These are phyloP conservation scores for Chalciporus pseudorubinellus DNA, from an alignment of 768 basidiomycete species.

Conservation along the genomic window DNA sequence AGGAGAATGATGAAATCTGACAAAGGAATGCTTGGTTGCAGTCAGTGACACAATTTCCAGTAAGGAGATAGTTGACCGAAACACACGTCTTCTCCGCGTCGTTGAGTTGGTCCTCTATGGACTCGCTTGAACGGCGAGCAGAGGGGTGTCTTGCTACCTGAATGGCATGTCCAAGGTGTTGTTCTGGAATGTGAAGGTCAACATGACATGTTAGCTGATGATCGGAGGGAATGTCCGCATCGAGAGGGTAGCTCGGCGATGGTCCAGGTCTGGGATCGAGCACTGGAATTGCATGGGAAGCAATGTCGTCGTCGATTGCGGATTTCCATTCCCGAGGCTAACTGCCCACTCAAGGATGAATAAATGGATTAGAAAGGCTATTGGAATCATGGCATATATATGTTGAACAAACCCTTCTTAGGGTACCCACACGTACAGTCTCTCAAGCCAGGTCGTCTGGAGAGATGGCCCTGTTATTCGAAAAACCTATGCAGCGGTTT, in stretches of 20 bases:
- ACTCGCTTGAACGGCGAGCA: not conserved
- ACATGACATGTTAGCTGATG: constrained; percentile 8
- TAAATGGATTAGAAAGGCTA: too few species aligned
- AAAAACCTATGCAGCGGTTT: too few species aligned
- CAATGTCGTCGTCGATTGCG: too few species aligned
- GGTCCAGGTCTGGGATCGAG: constrained; percentile 60
- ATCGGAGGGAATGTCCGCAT: not conserved
- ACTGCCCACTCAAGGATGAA: too few species aligned
- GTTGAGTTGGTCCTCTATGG: not conserved
- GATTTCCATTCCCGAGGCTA: too few species aligned
- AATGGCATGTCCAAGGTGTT: constrained; percentile 3
- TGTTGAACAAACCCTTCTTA: too few species aligned
- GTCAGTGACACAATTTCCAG: constrained; percentile 2
- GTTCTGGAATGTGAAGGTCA: constrained; percentile 16
- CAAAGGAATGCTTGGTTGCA: not conserved
- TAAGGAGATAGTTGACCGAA: not conserved
- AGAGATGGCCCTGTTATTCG: too few species aligned
- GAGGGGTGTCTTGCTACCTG: constrained; percentile 3
- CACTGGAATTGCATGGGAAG: constrained; percentile 40
- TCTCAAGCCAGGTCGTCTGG: too few species aligned
- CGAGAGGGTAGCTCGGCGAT: constrained; percentile 33
- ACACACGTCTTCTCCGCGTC: constrained; percentile 9
- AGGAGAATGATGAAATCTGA: constrained; percentile 75
- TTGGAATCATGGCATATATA: too few species aligned
- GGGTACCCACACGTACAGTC: too few species aligned